A percentile compares a stretch with the other conserved stretches of the same genome.
Conservation (phyloP, 257 asterid species). For the Cinchona pubescens region DNA sequence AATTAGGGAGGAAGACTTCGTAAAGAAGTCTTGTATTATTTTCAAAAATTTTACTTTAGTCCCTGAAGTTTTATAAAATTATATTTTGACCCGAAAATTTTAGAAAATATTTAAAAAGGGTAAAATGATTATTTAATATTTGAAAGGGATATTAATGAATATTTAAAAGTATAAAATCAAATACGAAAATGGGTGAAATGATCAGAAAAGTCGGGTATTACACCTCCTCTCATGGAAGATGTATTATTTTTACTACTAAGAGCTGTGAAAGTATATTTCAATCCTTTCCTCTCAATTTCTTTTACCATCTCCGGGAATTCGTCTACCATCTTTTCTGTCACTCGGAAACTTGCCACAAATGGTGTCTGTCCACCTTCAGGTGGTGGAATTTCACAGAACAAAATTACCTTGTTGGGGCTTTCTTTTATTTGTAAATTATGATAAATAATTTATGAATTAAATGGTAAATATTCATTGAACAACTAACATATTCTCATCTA, state of each 20-base stretch:
- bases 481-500: background rate
- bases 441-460: background rate
- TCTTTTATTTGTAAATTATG: slow-evolving; percentile 49
- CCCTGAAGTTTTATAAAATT: too few species aligned
- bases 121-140: too few species aligned
- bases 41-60: too few species aligned
- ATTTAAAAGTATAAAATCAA: too few species aligned
- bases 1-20: too few species aligned
- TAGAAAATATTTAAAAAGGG: too few species aligned
- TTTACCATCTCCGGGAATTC: slow-evolving; percentile 74
- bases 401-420: slow-evolving; percentile 64
- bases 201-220: too few species aligned
- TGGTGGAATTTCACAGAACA: slow-evolving; percentile 72
- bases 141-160: too few species aligned
- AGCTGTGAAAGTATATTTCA: slow-evolving; percentile 66
- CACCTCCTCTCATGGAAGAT: slow-evolving; percentile 80
- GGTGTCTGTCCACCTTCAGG: slow-evolving; percentile 91
- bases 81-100: too few species aligned
- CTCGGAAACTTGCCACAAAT: slow-evolving; percentile 72
- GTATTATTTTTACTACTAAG: slow-evolving; percentile 57
- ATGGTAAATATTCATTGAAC: background rate
- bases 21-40: too few species aligned
- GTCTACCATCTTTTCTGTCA: slow-evolving; percentile 61
- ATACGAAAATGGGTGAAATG: too few species aligned
- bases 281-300: slow-evolving; percentile 65